These are phyloP conservation scores for Mediolabrus comicus DNA, from an alignment of 108 stramenopile genomes.

Conservation along the genomic window DNA sequence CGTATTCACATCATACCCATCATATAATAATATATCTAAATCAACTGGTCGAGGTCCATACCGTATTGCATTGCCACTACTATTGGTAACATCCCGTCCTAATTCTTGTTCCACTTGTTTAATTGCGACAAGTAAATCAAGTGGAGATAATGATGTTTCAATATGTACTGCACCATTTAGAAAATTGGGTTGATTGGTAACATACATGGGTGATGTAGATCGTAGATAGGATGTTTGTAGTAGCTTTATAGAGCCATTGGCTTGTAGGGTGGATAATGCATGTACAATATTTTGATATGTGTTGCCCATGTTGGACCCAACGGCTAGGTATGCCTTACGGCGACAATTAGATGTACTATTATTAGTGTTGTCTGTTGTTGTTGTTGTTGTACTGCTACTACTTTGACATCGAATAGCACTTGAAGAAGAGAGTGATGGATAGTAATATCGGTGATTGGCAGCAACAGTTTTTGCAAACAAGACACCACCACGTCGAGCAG, in stretches of 20 bases:
- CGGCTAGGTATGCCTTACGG: constrained; percentile 65
- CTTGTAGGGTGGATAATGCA: constrained; percentile 50
- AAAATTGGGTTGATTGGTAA: constrained; percentile 83
- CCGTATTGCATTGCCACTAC: constrained; percentile 24
- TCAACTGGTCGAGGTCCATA: constrained; percentile 91
- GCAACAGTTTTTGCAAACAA: not conserved
- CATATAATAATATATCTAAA: constrained; percentile 84
- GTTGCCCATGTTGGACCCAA: constrained; percentile 86
- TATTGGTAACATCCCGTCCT: constrained; percentile 55
- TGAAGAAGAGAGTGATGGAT: constrained; percentile 3
- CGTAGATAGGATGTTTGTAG: constrained; percentile 75
- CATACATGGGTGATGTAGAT: constrained; percentile 83
- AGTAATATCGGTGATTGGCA: not conserved
- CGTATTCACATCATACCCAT: constrained; percentile 29
- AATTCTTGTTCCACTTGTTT: constrained; percentile 70
- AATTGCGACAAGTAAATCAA: constrained; percentile 49
- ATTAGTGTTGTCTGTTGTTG: not conserved
- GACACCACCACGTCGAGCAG: not conserved
- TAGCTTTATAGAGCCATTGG: constrained; percentile 25
- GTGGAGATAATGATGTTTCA: constrained; percentile 62
- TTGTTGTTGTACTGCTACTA: not conserved
- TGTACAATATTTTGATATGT: constrained; percentile 56
- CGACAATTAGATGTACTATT: not conserved
- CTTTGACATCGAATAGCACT: too few species aligned
- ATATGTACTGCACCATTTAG: constrained; percentile 84